Base-by-base conservation (phyloP, 306 rosid species). In the Pyrus bretschneideri region DNA sequence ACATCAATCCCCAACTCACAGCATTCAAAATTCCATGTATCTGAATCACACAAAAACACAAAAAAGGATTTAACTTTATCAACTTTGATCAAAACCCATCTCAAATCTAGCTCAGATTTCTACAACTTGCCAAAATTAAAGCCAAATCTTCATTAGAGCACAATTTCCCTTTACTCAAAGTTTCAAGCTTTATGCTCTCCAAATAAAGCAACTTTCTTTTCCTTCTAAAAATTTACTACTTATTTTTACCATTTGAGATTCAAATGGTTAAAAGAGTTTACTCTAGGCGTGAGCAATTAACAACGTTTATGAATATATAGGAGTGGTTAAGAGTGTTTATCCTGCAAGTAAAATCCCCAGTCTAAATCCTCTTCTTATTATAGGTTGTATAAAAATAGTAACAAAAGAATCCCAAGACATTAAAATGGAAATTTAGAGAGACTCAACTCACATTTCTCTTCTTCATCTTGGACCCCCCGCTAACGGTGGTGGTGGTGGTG, bases 1-100 rank as follows among this genome's bases (percentile, higher is more conserved):
- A 94, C 71, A 94, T 58, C 27, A 92, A 14, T n/a, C 98, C 98
- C 98, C 98, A 94, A 83, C 98, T 89, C 83, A 94, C 89, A 5
- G 83, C 87, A 79, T 94, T 94, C 46, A 94, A 78, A 38, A 90
- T 42, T 46, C 97, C 98, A 76, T 94, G 96, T 85, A 86, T 89
- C 98, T 94, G 76, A 67, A 49, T 9, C 67, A 42, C 5, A 17
- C 69, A 23, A 40, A 69, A 73, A 72, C 0, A 67, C 13, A 55
- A 75, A 60, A 66, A 70, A 25, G 45, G 78, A 19, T 57, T n/a
- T 30, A 9, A 62, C 19, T 51, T 42, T 18, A 21, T 27, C 61
- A 69, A n/a, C 4, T 44, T 17, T 31, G 14, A 29, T 69, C 40
- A 30, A 23, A 70, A 22, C 27, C 23, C 61, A 80, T 15, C 52